phyloP scores from a whole-genome alignment of 2,329 filamentous ascomycete genomes.

The Aspergillus brunneoviolaceus region DNA sequence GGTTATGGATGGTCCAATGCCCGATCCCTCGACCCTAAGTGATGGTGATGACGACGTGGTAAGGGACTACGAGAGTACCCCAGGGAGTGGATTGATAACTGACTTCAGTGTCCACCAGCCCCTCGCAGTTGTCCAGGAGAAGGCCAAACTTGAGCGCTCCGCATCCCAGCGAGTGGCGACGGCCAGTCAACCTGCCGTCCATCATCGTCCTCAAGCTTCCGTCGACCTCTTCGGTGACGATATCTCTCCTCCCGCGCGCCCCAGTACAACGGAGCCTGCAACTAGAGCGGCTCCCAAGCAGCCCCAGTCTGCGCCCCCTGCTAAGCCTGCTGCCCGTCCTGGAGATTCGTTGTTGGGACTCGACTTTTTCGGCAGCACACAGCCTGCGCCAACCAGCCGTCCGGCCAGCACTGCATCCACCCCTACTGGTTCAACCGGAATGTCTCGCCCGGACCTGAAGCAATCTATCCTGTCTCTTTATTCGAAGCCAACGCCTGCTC shows the following conservation, averaged over 20 bases:
- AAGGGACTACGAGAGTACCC: slow-evolving; percentile 41
- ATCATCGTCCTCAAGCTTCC: slow-evolving; percentile 48
- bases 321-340: slow-evolving; percentile 58
- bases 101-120: slow-evolving; percentile 46
- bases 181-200: slow-evolving; percentile 46
- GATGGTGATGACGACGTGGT: slow-evolving; percentile 82
- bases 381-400: slow-evolving; percentile 67
- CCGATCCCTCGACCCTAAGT: slow-evolving; percentile 85
- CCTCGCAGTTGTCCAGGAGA: slow-evolving; percentile 66
- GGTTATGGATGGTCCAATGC: slow-evolving; percentile 97
- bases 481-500: slow-evolving; percentile 69
- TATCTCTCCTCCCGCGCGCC: slow-evolving; percentile 62
- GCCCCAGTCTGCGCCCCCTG: slow-evolving; percentile 56
- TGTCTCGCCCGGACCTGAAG: slow-evolving; percentile 88
- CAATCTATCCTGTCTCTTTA: slow-evolving; percentile 97
- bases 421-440: slow-evolving; percentile 54
- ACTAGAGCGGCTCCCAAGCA: slow-evolving; percentile 62
- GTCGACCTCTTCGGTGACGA: slow-evolving; percentile 81
- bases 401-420: slow-evolving; percentile 78
- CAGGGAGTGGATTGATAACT: not conserved
- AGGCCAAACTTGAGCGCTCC: slow-evolving; percentile 65
- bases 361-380: slow-evolving; percentile 79
- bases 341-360: slow-evolving; percentile 85
- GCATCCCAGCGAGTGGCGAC: slow-evolving; percentile 53
- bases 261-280: slow-evolving; percentile 69